A percentile compares a stretch with the other conserved stretches of the same genome.
phyloP scores from a whole-genome alignment of 2,329 filamentous ascomycete genomes.

The Fusarium sp. region DNA sequence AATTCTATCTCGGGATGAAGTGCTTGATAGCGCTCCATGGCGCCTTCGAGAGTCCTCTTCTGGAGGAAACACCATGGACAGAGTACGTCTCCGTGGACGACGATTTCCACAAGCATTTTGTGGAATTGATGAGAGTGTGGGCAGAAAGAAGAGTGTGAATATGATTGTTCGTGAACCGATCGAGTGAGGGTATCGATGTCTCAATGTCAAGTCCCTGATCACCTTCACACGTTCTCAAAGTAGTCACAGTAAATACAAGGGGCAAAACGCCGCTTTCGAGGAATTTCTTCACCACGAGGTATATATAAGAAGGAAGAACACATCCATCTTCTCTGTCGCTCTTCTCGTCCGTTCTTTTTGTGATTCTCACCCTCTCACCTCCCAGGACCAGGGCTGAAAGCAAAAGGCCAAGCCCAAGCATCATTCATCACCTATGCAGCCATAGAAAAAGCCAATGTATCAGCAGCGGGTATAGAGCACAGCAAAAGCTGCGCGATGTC shows the following conservation, averaged over 20 bases:
- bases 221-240: constrained; percentile 4
- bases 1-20: constrained; percentile 60
- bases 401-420: constrained; percentile 10
- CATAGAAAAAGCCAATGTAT: constrained; percentile 8
- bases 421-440: constrained; percentile 3
- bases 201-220: constrained; percentile 1
- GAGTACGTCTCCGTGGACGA: constrained; percentile 63
- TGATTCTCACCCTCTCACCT: not conserved
- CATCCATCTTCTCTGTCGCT: not conserved
- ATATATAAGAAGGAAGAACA: constrained; percentile 27
- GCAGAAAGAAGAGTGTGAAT: not conserved
- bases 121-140: not conserved
- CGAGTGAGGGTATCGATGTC: not conserved
- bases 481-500: constrained; percentile 6
- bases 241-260: constrained; percentile 15
- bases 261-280: not conserved
- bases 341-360: not conserved
- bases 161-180: not conserved
- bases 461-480: constrained; percentile 1
- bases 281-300: not conserved
- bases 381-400: constrained; percentile 19
- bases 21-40: constrained; percentile 58
- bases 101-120: constrained; percentile 52
- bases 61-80: constrained; percentile 68
- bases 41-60: constrained; percentile 60